A percentile compares a stretch with the other conserved stretches of the same genome.
Conservation (phyloP, 2,329 filamentous ascomycete species). For the Alternaria sp. region DNA sequence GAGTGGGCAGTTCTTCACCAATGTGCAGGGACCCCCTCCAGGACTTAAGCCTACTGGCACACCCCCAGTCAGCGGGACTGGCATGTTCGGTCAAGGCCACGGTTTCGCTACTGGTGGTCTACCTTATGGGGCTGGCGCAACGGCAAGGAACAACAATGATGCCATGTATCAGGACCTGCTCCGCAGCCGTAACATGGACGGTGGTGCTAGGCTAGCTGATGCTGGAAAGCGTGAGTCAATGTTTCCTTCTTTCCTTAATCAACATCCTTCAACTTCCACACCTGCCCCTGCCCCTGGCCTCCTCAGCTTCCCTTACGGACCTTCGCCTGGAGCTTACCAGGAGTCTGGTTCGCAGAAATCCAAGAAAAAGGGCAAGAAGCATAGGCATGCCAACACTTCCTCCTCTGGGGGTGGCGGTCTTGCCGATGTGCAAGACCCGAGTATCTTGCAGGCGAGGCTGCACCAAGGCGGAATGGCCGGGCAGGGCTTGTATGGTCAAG, state of each 20-base stretch:
- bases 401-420: slow-evolving; percentile 98
- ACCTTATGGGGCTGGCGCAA: slow-evolving; percentile 66
- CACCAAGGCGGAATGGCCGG: slow-evolving; percentile 83
- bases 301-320: slow-evolving; percentile 89
- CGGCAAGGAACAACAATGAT: slow-evolving; percentile 77
- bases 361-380: slow-evolving; percentile 99
- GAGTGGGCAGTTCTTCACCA: slow-evolving; percentile 77
- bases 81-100: slow-evolving; percentile 90
- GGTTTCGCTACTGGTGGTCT: slow-evolving; percentile 73
- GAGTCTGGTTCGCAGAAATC: slow-evolving; percentile 89
- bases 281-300: slow-evolving; percentile 89
- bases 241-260: slow-evolving; percentile 89
- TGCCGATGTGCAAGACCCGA: slow-evolving; percentile 99
- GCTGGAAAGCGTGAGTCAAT: slow-evolving; percentile 98
- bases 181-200: slow-evolving; percentile 67
- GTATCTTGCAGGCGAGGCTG: slow-evolving; percentile 97
- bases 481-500: slow-evolving; percentile 88
- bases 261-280: slow-evolving; percentile 82
- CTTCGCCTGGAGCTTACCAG: slow-evolving; percentile 84
- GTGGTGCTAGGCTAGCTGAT: slow-evolving; percentile 77
- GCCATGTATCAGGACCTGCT: slow-evolving; percentile 80
- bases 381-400: slow-evolving; percentile 99
- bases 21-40: slow-evolving; percentile 90
- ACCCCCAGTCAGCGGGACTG: slow-evolving; percentile 77
- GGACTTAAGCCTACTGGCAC: slow-evolving; percentile 95